Base-by-base conservation (phyloP, 2,329 filamentous ascomycete species). In the Rhynchosporium agropyri region DNA sequence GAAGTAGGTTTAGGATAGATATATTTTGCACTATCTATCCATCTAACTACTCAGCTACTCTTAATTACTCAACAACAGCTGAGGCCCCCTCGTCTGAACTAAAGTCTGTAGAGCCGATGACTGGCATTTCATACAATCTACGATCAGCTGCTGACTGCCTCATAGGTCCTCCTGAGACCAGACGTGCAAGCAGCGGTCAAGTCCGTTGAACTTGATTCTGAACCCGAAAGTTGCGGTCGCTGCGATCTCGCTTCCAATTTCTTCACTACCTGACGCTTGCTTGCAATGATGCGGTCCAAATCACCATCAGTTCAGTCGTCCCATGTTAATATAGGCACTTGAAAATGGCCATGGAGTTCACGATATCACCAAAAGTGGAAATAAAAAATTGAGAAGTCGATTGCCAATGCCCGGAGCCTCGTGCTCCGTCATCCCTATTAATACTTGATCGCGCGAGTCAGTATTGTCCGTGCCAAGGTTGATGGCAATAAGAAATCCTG, bases 311-410 rank as follows among this genome's bases (percentile, higher is more conserved):
- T 20, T 33, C 6, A 4, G 3, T 48, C 43, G 8, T 40, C 45
- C 43, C 56, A 29, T 36, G 45, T 49, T 20, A 10, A 58, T 58
- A 45, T 45, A 49, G 56, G 56, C 45, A 50, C 56, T 58, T 20
- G 10, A 36, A 49, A 33, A 12, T 20, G 33, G 43, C 33, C n/a
- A 49, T 42, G 33, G 43, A 33, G 26, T n/a, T 40, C 33, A 40
- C 26, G n/a, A 46, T 57, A 9, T 43, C 26, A 31, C 28, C 15
- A n/a, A 57, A 46, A 57, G 20, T 45, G 38, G n/a, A 42, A 28
- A 54, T 54, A 54, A 40, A 7, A 56, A 10, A 31, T 56, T 56
- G 20, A 42, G 38, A 43, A 45, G 10, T 56, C 12, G 38, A 13
- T 20, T 43, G 15, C 42, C 53, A 15, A 33, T 26, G 12, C 9